These are phyloP conservation scores for Colletotrichum scovillei DNA, from an alignment of 2,329 filamentous ascomycete species.

Conservation along the genomic window DNA sequence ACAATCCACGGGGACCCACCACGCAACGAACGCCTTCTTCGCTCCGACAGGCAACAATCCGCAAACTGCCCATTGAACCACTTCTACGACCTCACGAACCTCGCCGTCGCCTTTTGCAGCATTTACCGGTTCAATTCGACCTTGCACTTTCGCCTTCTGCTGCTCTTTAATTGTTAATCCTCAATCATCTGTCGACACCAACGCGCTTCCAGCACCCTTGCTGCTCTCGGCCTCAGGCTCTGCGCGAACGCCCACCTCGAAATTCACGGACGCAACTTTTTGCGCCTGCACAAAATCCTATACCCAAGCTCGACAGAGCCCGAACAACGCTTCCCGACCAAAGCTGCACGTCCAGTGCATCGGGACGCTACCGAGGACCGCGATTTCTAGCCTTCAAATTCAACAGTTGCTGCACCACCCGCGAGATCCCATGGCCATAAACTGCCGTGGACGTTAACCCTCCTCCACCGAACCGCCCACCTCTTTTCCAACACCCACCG, in stretches of 20 bases:
- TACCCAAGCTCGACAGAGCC: constrained; percentile 31
- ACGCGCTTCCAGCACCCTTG: constrained; percentile 6
- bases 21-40: constrained; percentile 26
- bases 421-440: constrained; percentile 32
- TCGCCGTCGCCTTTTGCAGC: constrained; percentile 20
- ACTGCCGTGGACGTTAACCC: constrained; percentile 30
- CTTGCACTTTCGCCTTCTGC: not conserved
- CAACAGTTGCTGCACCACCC: not conserved
- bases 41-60: constrained; percentile 19
- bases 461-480: constrained; percentile 16
- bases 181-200: constrained; percentile 1
- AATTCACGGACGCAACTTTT: constrained; percentile 35
- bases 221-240: constrained; percentile 20
- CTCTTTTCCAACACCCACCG: constrained; percentile 10
- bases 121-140: constrained; percentile 21
- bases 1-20: constrained; percentile 23
- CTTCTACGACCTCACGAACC: constrained; percentile 2
- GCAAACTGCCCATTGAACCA: constrained; percentile 12
- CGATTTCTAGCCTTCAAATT: constrained; percentile 16
- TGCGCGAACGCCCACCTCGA: constrained; percentile 27
- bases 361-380: constrained; percentile 3
- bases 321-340: constrained; percentile 6
- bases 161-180: constrained; percentile 28
- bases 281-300: constrained; percentile 18
- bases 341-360: constrained; percentile 11